Conservation (phyloP, 2,329 filamentous ascomycete species). For the Periconia digitata region DNA sequence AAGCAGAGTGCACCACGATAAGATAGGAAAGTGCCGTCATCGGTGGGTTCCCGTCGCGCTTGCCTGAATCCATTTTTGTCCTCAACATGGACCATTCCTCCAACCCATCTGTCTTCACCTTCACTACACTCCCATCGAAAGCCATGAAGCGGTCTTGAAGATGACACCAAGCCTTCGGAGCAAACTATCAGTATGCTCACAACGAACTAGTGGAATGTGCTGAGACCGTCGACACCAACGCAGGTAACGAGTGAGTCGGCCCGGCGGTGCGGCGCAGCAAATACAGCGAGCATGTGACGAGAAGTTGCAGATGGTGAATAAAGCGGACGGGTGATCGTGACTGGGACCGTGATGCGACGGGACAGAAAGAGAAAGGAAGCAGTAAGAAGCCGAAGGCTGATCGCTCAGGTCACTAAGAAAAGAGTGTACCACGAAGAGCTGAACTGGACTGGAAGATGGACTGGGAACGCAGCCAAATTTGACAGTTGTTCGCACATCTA, state of each 20-base stretch:
- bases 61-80: background rate
- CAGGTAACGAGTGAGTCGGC: background rate
- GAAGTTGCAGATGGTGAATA: background rate
- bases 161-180: background rate
- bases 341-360: too few species aligned
- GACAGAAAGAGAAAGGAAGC: background rate
- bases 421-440: slow-evolving; percentile 11
- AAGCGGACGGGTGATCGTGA: background rate
- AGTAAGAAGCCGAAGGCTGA: background rate
- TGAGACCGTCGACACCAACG: background rate
- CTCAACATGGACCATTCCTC: background rate
- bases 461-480: too few species aligned
- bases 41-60: too few species aligned
- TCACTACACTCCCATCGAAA: background rate
- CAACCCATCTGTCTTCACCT: background rate
- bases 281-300: background rate
- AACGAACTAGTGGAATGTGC: background rate
- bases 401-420: slow-evolving; percentile 11
- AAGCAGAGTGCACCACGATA: too few species aligned
- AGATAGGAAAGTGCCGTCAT: background rate
- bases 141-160: background rate
- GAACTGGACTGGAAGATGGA: slow-evolving; percentile 1
- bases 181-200: background rate
- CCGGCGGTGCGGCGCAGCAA: background rate
- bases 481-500: slow-evolving; percentile 6